phyloP scores from a whole-genome alignment of 2,329 filamentous ascomycete species.

The Septoria petroselini region DNA sequence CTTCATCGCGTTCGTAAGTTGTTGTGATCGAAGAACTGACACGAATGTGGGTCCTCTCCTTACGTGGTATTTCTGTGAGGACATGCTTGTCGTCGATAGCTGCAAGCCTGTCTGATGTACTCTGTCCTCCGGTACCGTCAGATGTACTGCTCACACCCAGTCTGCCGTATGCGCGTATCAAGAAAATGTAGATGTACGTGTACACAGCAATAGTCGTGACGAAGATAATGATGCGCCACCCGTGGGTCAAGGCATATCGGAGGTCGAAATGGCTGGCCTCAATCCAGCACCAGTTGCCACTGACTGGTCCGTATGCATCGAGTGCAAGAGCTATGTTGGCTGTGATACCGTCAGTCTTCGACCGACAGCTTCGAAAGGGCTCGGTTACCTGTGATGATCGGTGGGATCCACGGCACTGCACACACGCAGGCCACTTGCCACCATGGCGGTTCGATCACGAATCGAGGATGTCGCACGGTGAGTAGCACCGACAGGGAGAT shows the following conservation, averaged over 20 bases:
- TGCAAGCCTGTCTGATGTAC: background rate
- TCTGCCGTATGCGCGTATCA: conserved; percentile 28
- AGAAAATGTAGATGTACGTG: conserved; percentile 43
- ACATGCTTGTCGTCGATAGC: conserved; percentile 1
- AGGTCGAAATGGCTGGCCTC: conserved; percentile 38
- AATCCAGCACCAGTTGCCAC: conserved; percentile 53
- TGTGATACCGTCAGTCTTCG: background rate
- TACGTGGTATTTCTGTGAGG: background rate
- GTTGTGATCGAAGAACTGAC: conserved; percentile 16
- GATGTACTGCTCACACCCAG: conserved; percentile 9
- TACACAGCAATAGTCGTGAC: conserved; percentile 44
- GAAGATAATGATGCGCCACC: conserved; percentile 48
- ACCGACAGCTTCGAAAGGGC: background rate
- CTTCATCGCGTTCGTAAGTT: conserved; percentile 8
- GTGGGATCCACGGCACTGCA: conserved; percentile 43
- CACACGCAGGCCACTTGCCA: conserved; percentile 38
- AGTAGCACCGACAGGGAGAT: conserved; percentile 47
- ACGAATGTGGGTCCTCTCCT: conserved; percentile 7
- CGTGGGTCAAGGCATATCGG: conserved; percentile 48
- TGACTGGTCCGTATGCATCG: conserved; percentile 40
- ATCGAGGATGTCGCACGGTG: conserved; percentile 40
- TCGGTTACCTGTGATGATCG: conserved; percentile 40
- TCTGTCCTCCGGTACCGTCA: background rate
- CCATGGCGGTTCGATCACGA: conserved; percentile 32
- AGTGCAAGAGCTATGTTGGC: conserved; percentile 34